Evolutionary conservation across 345 rosid species (phyloP).

Genomic region (Clausena lansium): DNA sequence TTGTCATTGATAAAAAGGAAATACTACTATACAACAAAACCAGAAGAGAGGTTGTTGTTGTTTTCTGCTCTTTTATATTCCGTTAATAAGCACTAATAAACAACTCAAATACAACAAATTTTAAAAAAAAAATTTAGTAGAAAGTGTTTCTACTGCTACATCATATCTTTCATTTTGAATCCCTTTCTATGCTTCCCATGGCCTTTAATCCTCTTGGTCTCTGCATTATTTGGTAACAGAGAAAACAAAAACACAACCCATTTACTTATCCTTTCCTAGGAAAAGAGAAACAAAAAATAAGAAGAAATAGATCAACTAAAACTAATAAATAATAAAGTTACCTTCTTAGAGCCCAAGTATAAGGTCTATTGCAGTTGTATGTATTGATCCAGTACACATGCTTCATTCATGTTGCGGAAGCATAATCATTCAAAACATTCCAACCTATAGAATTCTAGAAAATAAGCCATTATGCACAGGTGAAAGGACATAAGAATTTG

Average conservation of each 20-base stretch:
- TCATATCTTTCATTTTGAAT: conserved; percentile 40
- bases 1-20: conserved; percentile 23
- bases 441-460: too few relatives aligned
- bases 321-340: conserved; percentile 15
- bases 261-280: neutral
- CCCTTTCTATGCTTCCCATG: conserved; percentile 72
- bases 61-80: neutral
- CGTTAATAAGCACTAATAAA: neutral
- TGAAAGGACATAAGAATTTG: too few relatives aligned
- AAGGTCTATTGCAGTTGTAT: too few relatives aligned
- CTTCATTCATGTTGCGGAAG: too few relatives aligned
- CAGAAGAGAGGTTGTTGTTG: conserved; percentile 14
- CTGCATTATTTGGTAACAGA: conserved; percentile 33
- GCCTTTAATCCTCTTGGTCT: conserved; percentile 78
- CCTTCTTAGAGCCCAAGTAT: conserved; percentile 72
- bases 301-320: neutral
- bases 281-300: neutral
- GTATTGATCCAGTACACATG: too few relatives aligned
- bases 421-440: too few relatives aligned
- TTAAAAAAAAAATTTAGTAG: neutral
- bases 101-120: conserved; percentile 20
- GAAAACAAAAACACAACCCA: neutral
- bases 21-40: conserved; percentile 29
- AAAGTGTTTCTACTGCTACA: conserved; percentile 19
- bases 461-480: too few relatives aligned